Evolutionary conservation across 441 rosid genomes (phyloP).

Genomic region (Erodium chrysanthum): DNA sequence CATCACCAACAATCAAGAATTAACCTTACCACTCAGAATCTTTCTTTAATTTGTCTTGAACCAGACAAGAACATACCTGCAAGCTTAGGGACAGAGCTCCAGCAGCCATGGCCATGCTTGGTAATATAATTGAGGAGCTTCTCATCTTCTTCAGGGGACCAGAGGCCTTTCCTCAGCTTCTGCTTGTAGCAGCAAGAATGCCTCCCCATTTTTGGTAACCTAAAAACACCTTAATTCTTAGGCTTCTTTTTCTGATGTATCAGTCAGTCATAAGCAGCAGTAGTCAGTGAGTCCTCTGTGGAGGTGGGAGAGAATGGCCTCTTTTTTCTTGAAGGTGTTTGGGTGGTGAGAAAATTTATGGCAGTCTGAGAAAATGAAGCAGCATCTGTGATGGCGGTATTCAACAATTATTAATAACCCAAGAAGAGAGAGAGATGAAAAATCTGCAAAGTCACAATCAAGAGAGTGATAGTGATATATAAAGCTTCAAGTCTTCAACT

Average conservation of each 20-base stretch:
- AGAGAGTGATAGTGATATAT: neutral
- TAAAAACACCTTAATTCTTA: neutral
- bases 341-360: neutral
- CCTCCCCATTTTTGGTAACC: constrained; percentile 6
- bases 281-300: too few species aligned
- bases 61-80: constrained; percentile 5
- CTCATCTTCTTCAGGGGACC: constrained; percentile 19
- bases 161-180: constrained; percentile 21
- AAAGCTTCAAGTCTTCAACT: neutral
- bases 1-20: too few species aligned
- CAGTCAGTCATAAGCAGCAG: too few species aligned
- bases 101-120: constrained; percentile 20
- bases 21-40: too few species aligned
- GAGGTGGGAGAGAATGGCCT: too few species aligned
- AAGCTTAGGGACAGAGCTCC: constrained; percentile 11
- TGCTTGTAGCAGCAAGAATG: constrained; percentile 22
- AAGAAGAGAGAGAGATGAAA: neutral
- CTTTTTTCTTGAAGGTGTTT: neutral
- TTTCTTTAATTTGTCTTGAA: too few species aligned
- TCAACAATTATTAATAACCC: neutral
- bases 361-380: neutral
- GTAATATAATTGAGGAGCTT: neutral
- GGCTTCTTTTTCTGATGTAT: neutral
- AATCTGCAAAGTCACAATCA: neutral
- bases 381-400: neutral